These are phyloP conservation scores for Taiozyma sp. DNA, from an alignment of 1,139 yeast genomes.

Conservation along the genomic window DNA sequence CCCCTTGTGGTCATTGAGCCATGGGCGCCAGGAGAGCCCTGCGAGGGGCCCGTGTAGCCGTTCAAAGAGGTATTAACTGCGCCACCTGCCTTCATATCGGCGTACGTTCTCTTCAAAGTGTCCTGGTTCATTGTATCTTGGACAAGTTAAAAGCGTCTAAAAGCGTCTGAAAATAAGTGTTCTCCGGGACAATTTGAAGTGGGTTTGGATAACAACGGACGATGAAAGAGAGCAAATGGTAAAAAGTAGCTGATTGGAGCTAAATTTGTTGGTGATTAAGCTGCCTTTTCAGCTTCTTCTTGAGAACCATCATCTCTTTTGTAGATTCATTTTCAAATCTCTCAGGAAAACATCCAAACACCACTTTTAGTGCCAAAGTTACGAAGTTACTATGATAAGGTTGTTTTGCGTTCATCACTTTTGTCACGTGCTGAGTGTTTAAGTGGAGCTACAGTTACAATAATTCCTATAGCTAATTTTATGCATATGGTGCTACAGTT, in stretches of 20 bases:
- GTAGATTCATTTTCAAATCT: not conserved
- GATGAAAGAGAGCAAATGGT: no score
- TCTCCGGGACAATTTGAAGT: not conserved
- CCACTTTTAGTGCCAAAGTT: not conserved
- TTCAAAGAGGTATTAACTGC: not conserved
- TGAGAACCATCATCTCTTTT: not conserved
- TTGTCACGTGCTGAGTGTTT: no score
- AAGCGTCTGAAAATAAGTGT: no score
- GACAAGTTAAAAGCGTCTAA: no score
- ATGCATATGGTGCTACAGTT: no score
- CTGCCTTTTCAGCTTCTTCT: not conserved
- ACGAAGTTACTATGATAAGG: no score
- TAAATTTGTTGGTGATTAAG: not conserved
- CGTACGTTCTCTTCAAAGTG: slow-evolving; percentile 13
- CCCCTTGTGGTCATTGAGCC: not conserved
- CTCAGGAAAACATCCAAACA: not conserved
- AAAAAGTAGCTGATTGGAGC: not conserved
- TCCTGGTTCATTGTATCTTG: not conserved
- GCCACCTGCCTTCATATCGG: slow-evolving; percentile 16
- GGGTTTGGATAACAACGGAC: no score
- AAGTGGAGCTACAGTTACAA: no score
- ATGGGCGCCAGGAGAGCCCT: slow-evolving; percentile 4
- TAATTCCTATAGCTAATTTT: no score
- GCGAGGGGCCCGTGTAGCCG: not conserved
- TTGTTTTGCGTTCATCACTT: no score